phyloP scores from a whole-genome alignment of 225 moss, liverwort and hornwort genomes.

The Straminergon stramineum region DNA sequence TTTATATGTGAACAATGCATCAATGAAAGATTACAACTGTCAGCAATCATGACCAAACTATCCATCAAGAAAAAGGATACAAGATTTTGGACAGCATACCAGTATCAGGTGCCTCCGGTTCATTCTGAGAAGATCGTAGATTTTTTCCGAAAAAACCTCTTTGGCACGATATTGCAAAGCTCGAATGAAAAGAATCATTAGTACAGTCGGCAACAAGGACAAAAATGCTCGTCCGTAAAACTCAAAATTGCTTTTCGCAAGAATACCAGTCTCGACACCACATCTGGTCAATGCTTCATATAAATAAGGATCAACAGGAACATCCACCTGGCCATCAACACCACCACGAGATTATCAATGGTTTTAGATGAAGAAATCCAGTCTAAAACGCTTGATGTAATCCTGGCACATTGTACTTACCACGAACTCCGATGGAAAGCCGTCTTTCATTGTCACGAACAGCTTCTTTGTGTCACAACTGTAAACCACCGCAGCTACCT shows the following conservation, averaged over 20 bases:
- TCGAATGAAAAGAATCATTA: constrained; percentile 75
- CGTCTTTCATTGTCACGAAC: constrained; percentile 84
- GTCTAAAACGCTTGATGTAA: not conserved
- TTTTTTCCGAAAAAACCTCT: constrained; percentile 67
- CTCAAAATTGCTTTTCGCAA: constrained; percentile 51
- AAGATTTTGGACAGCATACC: constrained; percentile 17
- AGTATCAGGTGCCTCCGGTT: constrained; percentile 80
- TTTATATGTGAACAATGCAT: not conserved
- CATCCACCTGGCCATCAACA: constrained; percentile 65
- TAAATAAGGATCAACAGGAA: constrained; percentile 88
- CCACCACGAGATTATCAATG: not conserved
- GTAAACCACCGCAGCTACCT: constrained; percentile 90
- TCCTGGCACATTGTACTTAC: constrained; percentile 29
- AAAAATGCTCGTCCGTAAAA: constrained; percentile 73
- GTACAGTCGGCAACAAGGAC: constrained; percentile 54
- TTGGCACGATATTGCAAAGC: constrained; percentile 53
- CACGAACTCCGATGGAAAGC: constrained; percentile 90
- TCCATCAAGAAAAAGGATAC: not conserved
- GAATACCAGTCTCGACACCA: constrained; percentile 73
- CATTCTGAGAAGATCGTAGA: constrained; percentile 91
- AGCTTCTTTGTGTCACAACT: constrained; percentile 82
- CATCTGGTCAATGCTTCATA: constrained; percentile 48
- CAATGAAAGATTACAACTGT: not conserved
- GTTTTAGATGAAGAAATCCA: not conserved
- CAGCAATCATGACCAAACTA: not conserved